Conservation (phyloP, 208 protist genomes). For the Crithidia acanthocephali region DNA sequence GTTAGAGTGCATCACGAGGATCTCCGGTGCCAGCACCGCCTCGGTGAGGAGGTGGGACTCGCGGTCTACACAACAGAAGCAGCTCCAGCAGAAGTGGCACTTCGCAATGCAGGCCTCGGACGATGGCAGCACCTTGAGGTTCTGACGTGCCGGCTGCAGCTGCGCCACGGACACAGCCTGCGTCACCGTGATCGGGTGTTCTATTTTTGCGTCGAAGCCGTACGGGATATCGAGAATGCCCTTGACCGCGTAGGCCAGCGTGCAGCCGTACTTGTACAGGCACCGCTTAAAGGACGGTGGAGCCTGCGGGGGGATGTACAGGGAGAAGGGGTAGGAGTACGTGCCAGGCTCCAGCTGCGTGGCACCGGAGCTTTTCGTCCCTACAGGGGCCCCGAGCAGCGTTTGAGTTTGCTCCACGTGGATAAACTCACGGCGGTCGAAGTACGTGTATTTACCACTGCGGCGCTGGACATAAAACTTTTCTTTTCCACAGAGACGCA, state of each 20-base stretch:
- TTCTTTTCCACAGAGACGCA: constrained; percentile 11
- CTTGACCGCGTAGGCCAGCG: not conserved
- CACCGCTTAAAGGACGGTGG: constrained; percentile 4
- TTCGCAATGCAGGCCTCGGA: constrained; percentile 11
- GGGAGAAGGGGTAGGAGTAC: constrained; percentile 18
- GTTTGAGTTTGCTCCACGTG: constrained; percentile 1
- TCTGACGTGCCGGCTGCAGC: constrained; percentile 14
- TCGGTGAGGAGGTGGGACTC: constrained; percentile 20
- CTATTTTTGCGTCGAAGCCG: constrained; percentile 4
- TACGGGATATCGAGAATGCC: constrained; percentile 8
- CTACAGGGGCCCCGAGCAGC: not conserved
- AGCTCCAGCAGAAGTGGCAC: constrained; percentile 7
- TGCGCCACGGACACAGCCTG: constrained; percentile 1
- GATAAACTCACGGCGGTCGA: not conserved
- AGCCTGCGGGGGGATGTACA: not conserved
- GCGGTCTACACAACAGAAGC: constrained; percentile 11
- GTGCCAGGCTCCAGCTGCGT: constrained; percentile 16
- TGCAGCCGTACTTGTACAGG: constrained; percentile 9
- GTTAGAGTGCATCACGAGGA: constrained; percentile 2
- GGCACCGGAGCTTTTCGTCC: not conserved
- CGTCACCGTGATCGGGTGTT: not conserved
- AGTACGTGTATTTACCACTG: not conserved
- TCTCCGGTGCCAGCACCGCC: constrained; percentile 3
- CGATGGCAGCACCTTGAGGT: not conserved
- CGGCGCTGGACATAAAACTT: not conserved